Conservation (phyloP, 192 early-diverging fungal genomes). For the Thamnidium elegans region DNA sequence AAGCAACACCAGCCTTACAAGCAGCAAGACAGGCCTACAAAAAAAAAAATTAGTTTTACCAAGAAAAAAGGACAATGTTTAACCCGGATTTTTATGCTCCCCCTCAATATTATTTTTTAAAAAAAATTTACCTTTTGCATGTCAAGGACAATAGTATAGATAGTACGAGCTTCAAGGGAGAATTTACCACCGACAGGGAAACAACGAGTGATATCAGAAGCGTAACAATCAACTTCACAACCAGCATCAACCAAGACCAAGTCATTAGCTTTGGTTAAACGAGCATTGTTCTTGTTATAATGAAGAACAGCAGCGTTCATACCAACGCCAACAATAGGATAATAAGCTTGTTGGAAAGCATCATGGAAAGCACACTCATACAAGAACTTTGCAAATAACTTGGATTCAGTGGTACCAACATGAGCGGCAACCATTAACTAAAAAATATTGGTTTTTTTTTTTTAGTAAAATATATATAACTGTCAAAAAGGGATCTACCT, state of each 20-base stretch:
- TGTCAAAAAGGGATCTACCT: constrained; percentile 8
- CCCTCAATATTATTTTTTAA: not conserved
- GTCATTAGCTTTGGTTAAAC: constrained; percentile 45
- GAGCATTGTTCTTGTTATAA: constrained; percentile 74
- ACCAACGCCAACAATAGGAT: constrained; percentile 79
- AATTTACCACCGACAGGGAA: constrained; percentile 81
- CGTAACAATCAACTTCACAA: constrained; percentile 76
- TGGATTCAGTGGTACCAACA: constrained; percentile 65
- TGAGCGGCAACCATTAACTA: constrained; percentile 65
- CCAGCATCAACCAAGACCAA: constrained; percentile 87
- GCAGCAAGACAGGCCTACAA: constrained; percentile 55
- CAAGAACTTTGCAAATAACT: constrained; percentile 77
- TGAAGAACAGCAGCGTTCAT: constrained; percentile 78
- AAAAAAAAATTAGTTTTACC: not conserved
- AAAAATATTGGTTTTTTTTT: too few species aligned
- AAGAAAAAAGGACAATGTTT: not conserved
- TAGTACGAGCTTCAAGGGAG: constrained; percentile 61
- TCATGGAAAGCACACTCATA: constrained; percentile 65
- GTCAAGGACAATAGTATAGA: constrained; percentile 80
- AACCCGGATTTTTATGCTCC: not conserved
- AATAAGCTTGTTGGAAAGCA: constrained; percentile 77
- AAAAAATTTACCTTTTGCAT: constrained; percentile 60
- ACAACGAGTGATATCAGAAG: constrained; percentile 86
- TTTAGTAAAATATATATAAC: not conserved
- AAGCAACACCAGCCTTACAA: constrained; percentile 72